Conservation (phyloP, 164 flowering plant species). For the Kingdonia uniflora region DNA sequence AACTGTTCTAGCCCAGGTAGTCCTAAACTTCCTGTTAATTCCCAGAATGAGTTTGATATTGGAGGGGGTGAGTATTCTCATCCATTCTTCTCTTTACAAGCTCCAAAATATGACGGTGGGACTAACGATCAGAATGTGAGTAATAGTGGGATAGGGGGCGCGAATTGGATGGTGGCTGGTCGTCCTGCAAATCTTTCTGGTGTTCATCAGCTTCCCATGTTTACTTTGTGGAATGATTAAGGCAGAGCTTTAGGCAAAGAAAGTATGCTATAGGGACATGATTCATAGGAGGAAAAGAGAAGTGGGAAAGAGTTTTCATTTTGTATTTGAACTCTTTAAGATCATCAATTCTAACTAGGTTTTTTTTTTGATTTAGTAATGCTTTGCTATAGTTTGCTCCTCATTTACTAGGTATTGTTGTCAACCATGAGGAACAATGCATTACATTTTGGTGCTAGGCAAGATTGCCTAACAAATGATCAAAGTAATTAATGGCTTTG, state of each 20-base stretch:
- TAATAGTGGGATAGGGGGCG: not conserved
- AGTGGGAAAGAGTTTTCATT: not conserved
- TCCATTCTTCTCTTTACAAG: not conserved
- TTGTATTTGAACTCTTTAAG: too few relatives aligned
- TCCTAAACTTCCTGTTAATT: not conserved
- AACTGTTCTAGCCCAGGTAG: not conserved
- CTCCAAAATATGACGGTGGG: not conserved
- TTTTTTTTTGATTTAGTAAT: not conserved
- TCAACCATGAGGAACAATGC: too few relatives aligned
- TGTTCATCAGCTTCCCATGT: slow-evolving; percentile 1
- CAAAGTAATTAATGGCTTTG: too few relatives aligned
- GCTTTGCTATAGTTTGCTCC: too few relatives aligned
- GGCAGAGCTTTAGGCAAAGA: not conserved
- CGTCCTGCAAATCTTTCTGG: not conserved
- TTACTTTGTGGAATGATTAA: slow-evolving; percentile 1
- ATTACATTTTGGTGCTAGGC: too few relatives aligned
- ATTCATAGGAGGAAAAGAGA: not conserved
- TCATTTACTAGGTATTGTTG: too few relatives aligned
- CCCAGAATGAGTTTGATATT: not conserved
- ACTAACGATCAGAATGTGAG: not conserved
- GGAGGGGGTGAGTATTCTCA: slow-evolving; percentile 1
- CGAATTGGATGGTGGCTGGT: not conserved
- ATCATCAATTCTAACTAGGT: not conserved
- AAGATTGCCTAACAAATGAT: too few relatives aligned
- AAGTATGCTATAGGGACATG: not conserved